A percentile compares a stretch with the other conserved stretches of the same genome.
phyloP scores from a whole-genome alignment of 371 early-diverging fungal genomes.

The Circinella minor region DNA sequence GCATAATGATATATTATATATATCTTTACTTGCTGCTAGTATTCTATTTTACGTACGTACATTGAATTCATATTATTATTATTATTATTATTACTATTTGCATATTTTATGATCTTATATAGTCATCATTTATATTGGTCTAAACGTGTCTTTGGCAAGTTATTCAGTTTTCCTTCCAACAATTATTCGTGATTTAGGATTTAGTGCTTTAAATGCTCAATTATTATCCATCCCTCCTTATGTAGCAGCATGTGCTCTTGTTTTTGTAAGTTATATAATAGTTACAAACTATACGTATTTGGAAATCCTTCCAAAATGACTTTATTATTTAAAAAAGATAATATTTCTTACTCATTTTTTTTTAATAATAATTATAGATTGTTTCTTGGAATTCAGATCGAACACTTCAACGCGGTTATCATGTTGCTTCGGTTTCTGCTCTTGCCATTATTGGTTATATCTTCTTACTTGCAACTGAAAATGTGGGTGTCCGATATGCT shows the following conservation, averaged over 20 bases:
- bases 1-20: no score
- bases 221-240: slow-evolving; percentile 47
- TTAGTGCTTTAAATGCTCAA: slow-evolving; percentile 37
- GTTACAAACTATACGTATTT: neutral
- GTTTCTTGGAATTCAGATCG: slow-evolving; percentile 46
- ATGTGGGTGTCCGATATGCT: slow-evolving; percentile 51
- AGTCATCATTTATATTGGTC: slow-evolving; percentile 49
- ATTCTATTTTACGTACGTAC: no score
- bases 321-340: no score
- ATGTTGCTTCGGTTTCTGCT: slow-evolving; percentile 31
- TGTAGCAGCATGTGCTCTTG: slow-evolving; percentile 33
- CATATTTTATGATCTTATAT: neutral
- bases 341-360: no score
- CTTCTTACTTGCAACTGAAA: slow-evolving; percentile 37
- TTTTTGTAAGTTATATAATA: slow-evolving; percentile 32
- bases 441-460: slow-evolving; percentile 44
- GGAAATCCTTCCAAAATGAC: no score
- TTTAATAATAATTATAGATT: slow-evolving; percentile 12
- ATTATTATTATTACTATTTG: slow-evolving; percentile 1
- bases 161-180: slow-evolving; percentile 49
- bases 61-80: no score
- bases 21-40: no score
- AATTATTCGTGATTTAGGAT: slow-evolving; percentile 44
- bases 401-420: slow-evolving; percentile 40
- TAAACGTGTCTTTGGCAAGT: slow-evolving; percentile 42